Evolutionary conservation across 1,139 yeast species (phyloP), one percentile per base, ranked within the genome.

Genomic region (Martiniozyma asiatica): DNA sequence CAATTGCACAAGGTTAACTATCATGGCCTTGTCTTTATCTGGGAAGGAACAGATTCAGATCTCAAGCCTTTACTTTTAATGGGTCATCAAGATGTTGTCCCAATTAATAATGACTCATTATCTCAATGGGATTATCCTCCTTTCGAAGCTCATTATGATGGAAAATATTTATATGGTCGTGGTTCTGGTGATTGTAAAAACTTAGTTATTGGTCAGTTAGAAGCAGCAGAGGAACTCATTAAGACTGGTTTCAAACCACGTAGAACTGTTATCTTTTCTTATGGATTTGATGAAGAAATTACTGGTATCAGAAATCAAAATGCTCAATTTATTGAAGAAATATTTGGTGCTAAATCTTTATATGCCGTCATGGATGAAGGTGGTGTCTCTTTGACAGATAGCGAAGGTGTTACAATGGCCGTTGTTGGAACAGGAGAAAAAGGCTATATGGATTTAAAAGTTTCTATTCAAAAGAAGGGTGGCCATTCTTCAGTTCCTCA

Each of bases 1-100:
- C 58, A 60, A 31, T 58, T 73, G 20, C 73, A 72, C 29, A 61
- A 58, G 22, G 73, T 80, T 31, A 80, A 81, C 46, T 64, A 70
- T 22, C 67, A 72, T 39, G 89, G 85, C 1, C 56, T 81, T 35
- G 64, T 81, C 12, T 72, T 63, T 47, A 65, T 74, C 17, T 76
- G 82, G 77, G 55, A 68, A 44, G 93, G 93, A 13, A 48, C 53
- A 38, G 28, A 63, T 51, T 37, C 48, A 34, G 26, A 38, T 38
- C 28, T 61, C 35, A 56, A 63, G 37, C 72, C 72, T 4, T 32
- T 65, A 2, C 36, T 65, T 34, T 51, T 65, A 32, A 53, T 64
- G 38, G 70, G 65, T 1, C 73, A 67, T 40, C 65, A 60, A 42
- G 72, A 65, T 38, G 68, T 63, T 11, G 70, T 64, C 10, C 72